A percentile compares a stretch with the other conserved stretches of the same genome.
Conservation (phyloP, 202 grass and related monocot genomes). For the Musa balbisiana region DNA sequence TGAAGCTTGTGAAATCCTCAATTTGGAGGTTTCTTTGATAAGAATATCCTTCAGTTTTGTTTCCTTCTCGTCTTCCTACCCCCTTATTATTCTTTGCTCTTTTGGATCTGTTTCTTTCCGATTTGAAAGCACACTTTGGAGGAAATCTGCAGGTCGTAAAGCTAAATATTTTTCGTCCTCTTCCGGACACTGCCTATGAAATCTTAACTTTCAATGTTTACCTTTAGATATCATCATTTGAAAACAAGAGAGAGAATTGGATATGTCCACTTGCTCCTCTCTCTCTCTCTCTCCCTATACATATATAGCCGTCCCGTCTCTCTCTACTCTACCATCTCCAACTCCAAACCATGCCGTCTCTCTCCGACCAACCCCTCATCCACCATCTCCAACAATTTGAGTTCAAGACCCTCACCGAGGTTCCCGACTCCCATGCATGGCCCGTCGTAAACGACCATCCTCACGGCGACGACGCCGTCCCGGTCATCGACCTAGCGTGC, state of each 20-base stretch:
- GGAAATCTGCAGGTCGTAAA: too few relatives aligned
- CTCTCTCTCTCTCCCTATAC: too few relatives aligned
- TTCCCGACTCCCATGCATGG: conserved; percentile 85
- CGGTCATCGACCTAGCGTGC: conserved; percentile 55
- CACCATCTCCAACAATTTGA: conserved; percentile 22
- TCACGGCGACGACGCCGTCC: conserved; percentile 36
- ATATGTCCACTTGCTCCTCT: too few relatives aligned
- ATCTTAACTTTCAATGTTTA: too few relatives aligned
- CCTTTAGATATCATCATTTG: too few relatives aligned
- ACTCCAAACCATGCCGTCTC: conserved; percentile 4
- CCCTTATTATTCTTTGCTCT: neutral
- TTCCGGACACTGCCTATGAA: too few relatives aligned
- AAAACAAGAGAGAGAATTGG: too few relatives aligned
- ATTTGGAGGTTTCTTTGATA: neutral
- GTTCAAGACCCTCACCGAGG: conserved; percentile 30
- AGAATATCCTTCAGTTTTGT: neutral
- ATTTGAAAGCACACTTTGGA: too few relatives aligned
- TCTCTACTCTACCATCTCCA: too few relatives aligned
- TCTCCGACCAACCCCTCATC: conserved; percentile 28
- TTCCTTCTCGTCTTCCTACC: neutral
- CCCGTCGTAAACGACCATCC: conserved; percentile 50
- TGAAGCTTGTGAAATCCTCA: neutral
- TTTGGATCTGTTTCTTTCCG: too few relatives aligned
- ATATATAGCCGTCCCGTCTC: too few relatives aligned
- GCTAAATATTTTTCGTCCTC: too few relatives aligned